Evolutionary conservation across 2,329 filamentous ascomycete genomes (phyloP).

Genomic region (Cordyceps cateniannulata): DNA sequence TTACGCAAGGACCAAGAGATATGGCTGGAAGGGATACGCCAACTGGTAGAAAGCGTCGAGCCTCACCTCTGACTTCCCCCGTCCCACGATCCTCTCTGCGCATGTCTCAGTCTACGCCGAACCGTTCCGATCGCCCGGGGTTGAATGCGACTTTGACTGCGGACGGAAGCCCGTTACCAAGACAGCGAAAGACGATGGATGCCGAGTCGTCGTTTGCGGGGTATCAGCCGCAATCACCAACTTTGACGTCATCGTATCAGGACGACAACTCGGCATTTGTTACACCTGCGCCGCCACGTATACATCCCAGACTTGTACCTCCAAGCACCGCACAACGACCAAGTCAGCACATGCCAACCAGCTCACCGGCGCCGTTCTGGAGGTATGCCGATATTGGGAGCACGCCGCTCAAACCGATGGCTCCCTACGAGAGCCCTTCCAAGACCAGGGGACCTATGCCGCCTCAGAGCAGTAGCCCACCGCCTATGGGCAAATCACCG

Average conservation of each 20-base stretch:
- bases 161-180: conserved; percentile 58
- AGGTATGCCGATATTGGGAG: conserved; percentile 73
- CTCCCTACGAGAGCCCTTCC: conserved; percentile 53
- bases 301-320: conserved; percentile 68
- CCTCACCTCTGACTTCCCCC: conserved; percentile 49
- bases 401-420: conserved; percentile 54
- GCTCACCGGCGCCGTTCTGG: conserved; percentile 82
- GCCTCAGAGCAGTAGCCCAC: conserved; percentile 54
- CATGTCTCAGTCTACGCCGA: conserved; percentile 51
- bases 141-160: conserved; percentile 34
- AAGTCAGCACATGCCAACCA: conserved; percentile 80
- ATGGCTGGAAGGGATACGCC: conserved; percentile 44
- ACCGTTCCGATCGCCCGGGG: conserved; percentile 37
- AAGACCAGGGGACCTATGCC: conserved; percentile 38
- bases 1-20: conserved; percentile 52
- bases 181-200: conserved; percentile 43
- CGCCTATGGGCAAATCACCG: conserved; percentile 43
- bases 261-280: conserved; percentile 57
- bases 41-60: conserved; percentile 52
- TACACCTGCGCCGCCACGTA: conserved; percentile 66
- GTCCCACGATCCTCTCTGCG: conserved; percentile 43
- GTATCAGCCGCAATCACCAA: conserved; percentile 52
- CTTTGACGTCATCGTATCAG: conserved; percentile 54
- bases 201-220: conserved; percentile 40
- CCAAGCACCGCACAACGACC: conserved; percentile 76